Evolutionary conservation across 352 stramenopile genomes (phyloP), one percentile per base, ranked within the genome.

Genomic region (Elongisporangium prolatum): DNA sequence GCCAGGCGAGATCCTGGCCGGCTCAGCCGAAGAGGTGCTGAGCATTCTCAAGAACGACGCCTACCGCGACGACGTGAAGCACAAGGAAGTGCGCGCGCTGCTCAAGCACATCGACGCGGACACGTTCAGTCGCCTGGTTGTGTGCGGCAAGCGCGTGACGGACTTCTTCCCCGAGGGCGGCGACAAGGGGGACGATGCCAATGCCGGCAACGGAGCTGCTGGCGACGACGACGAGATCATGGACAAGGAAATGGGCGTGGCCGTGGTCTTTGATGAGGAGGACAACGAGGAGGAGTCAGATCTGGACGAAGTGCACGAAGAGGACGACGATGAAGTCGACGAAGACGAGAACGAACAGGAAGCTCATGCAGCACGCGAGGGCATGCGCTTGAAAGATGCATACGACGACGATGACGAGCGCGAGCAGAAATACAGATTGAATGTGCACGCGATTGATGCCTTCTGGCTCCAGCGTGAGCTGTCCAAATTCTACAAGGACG

Each of bases 401-500:
- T 79, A 85, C 34, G 72, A 86, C 14, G 81, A 88, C 3, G 75
- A 91, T 44, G 80, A 89, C n/a, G 74, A 84, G 0, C 63, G 54
- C 40, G 75, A 94, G 48, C 75, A 69, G 22, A 82, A 78, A 59
- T 89, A 93, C 51, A 71, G 86, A 21, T 74, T 99, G 4, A 90
- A 88, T 11, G 93, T 98, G 9, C 91, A 98, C 61, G 90, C 97
- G 60, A 99, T 99, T 57, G 97, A 99, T 74, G 96, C 97, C 1
- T 97, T 99, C 75, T 99, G 96, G 89, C 74, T 99, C 2, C 97
- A 99, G 72, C 88, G 97, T 21, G 82, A 98, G 68, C 75, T 99
- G 16, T 95, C 91, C 21, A 92, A 96, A 57, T 98, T 95, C 63
- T 98, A 98, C 65, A 93, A 96, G 21, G 97, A 99, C 71, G 96